Evolutionary conservation across 1,284 basidiomycete species (phyloP), one percentile per base, ranked within the genome.

Genomic region (Hemileia vastatrix): DNA sequence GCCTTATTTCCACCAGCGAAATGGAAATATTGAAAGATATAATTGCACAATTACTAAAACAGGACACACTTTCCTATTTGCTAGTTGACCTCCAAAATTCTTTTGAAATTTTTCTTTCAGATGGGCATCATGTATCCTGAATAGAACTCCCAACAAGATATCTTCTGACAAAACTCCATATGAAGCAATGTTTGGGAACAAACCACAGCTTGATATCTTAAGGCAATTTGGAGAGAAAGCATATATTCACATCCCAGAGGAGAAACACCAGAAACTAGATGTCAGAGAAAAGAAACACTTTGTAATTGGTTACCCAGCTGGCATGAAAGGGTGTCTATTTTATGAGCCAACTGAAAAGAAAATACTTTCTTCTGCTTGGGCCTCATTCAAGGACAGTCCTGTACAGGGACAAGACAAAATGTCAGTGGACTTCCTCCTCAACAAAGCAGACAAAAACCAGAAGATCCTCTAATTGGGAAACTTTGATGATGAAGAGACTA

Each of bases 1-100:
- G 6, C 55, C 63, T 0, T 65, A 62, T 32, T 44, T 40, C 13
- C 66, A 57, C 45, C 27, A 60, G 15, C 66, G 64, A 31, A 67
- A 65, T 21, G 60, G 64, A 4, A n/a, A 57, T 4, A 21, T 54
- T 5, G 56, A 67, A 31, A 47, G 45, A 1, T 31, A 36, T 2
- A 62, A 54, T 27, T 27, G 52, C 2, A 60, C 52, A 0, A 45
- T 67, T 19, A n/a, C 52, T 3, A 47, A 60, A 6, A 61, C 50
- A 2, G 61, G 45, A 3, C 54, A 59, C 8, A 57, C 53, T 5
- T 31, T 52, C 13, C 31, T 61, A 9, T 13, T 44, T 4, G 51
- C 51, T 4, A 54, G 21, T 1, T 24, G 31, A 4, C 52, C 54
- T 4, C 58, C 58, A 2, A 15, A 31, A 8, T 44, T 40, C 6